These are phyloP conservation scores for Psilocybe mexicana DNA, from an alignment of 1,284 basidiomycete species.

Conservation along the genomic window DNA sequence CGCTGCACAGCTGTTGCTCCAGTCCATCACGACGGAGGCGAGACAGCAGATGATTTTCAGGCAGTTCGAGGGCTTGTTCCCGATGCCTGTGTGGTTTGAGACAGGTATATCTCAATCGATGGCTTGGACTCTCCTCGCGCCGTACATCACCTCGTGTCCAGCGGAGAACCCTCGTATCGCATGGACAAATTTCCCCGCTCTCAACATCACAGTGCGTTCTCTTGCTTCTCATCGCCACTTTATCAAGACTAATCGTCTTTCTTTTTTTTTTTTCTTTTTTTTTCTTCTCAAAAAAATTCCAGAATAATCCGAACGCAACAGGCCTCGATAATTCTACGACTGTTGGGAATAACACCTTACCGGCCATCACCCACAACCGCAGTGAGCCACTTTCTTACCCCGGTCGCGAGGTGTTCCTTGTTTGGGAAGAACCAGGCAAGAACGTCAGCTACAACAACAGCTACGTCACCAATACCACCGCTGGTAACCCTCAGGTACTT, in stretches of 20 bases:
- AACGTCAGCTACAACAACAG: constrained; percentile 49
- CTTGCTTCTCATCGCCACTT: constrained; percentile 1
- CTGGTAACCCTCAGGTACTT: constrained; percentile 43
- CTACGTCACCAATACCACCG: constrained; percentile 53
- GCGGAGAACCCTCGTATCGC: constrained; percentile 55
- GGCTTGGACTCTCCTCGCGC: constrained; percentile 63
- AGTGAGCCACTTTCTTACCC: constrained; percentile 34
- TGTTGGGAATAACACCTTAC: constrained; percentile 38
- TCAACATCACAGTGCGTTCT: constrained; percentile 42
- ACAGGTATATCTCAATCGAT: constrained; percentile 61
- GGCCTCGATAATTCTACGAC: constrained; percentile 52
- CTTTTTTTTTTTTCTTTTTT: neutral
- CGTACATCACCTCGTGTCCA: constrained; percentile 60
- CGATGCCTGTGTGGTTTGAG: constrained; percentile 57
- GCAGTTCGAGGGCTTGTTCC: constrained; percentile 64
- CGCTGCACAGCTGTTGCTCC: constrained; percentile 54
- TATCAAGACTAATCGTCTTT: neutral
- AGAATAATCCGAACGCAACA: constrained; percentile 40
- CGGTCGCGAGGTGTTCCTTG: constrained; percentile 48
- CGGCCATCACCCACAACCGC: constrained; percentile 34
- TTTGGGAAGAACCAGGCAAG: constrained; percentile 60
- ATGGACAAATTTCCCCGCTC: constrained; percentile 55
- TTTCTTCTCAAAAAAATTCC: no score
- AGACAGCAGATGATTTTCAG: constrained; percentile 71
- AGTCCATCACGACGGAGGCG: constrained; percentile 65